Evolutionary conservation across 345 rosid species (phyloP).

Genomic region (Gossypium stocksii): DNA sequence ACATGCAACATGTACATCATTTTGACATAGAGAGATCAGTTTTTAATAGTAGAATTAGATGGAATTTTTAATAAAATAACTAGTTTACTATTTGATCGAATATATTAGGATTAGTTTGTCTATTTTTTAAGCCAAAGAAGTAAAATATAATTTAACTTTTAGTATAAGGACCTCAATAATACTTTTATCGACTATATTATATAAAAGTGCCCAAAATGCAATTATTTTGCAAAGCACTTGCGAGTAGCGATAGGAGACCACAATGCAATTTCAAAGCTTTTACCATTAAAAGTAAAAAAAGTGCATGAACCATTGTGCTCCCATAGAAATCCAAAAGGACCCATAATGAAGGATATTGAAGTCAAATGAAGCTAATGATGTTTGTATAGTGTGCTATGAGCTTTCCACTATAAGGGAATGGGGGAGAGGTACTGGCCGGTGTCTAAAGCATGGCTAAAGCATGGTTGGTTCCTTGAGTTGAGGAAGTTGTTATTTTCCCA

Average conservation of each 20-base stretch:
- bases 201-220: neutral
- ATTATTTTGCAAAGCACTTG: neutral
- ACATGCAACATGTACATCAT: too few species aligned
- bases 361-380: constrained; percentile 7
- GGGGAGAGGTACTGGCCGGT: too few species aligned
- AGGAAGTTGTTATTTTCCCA: constrained; percentile 26
- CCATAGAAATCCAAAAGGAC: constrained; percentile 13
- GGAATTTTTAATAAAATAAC: too few species aligned
- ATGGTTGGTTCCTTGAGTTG: constrained; percentile 41
- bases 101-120: too few species aligned
- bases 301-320: constrained; percentile 21
- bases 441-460: constrained; percentile 3
- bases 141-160: too few species aligned
- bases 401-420: neutral
- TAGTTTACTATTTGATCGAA: too few species aligned
- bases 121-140: too few species aligned
- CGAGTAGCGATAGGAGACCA: neutral
- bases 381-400: neutral
- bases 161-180: too few species aligned
- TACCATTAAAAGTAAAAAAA: constrained; percentile 32
- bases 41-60: too few species aligned
- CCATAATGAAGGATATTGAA: neutral
- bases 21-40: too few species aligned
- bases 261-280: constrained; percentile 20
- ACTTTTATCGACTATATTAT: too few species aligned